Evolutionary conservation across 2,329 filamentous ascomycete genomes (phyloP).

Genomic region (Dactylellina parvicollis): DNA sequence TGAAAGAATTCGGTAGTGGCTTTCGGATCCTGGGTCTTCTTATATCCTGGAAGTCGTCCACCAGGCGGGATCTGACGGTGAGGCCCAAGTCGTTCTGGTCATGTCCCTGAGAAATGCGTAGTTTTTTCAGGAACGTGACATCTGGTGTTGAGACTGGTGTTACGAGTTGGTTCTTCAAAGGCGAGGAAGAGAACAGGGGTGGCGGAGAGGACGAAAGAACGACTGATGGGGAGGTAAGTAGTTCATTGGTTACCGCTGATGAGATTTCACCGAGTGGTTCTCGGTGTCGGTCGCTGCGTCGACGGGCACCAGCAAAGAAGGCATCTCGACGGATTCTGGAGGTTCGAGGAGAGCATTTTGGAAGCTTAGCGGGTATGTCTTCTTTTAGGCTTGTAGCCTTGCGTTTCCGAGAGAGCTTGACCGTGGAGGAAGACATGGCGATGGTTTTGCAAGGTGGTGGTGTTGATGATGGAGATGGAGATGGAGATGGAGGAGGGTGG

Average conservation of each 20-base stretch:
- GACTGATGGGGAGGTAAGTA: constrained; percentile 28
- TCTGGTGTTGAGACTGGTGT: constrained; percentile 48
- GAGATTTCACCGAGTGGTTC: constrained; percentile 41
- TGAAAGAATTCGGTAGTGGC: constrained; percentile 44
- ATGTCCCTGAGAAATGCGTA: constrained; percentile 29
- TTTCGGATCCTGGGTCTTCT: constrained; percentile 37
- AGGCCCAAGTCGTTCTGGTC: constrained; percentile 12
- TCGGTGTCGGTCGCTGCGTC: constrained; percentile 29
- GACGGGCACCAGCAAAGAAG: constrained; percentile 49
- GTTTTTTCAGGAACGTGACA: constrained; percentile 50
- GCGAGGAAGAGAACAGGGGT: constrained; percentile 46
- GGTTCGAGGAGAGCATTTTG: constrained; percentile 47
- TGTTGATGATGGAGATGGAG: background rate
- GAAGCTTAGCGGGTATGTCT: constrained; percentile 43
- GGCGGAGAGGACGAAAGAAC: constrained; percentile 24
- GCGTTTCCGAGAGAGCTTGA: constrained; percentile 30
- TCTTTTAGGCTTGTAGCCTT: constrained; percentile 43
- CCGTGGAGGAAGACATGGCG: constrained; percentile 3
- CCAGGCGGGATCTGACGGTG: constrained; percentile 18
- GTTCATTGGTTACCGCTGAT: constrained; percentile 35
- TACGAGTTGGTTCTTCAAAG: constrained; percentile 40
- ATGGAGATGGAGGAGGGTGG: background rate
- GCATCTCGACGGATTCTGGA: constrained; percentile 50
- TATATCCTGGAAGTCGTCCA: constrained; percentile 51
- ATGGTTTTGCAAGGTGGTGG: background rate